These are phyloP conservation scores for Trichoderma sp. DNA, from an alignment of 2,329 filamentous ascomycete species.

Conservation along the genomic window DNA sequence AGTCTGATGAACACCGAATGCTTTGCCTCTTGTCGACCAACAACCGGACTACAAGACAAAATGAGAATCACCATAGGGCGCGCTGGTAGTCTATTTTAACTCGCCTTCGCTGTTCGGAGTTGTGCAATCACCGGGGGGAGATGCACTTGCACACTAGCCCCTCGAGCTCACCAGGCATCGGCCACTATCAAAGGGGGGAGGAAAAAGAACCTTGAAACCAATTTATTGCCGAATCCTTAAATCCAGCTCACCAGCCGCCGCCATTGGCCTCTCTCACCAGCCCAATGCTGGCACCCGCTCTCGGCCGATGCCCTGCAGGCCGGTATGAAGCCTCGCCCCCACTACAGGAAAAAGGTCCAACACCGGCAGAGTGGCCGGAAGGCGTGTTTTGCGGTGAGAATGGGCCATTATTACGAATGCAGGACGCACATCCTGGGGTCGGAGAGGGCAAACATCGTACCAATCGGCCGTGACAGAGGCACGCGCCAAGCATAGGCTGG, in stretches of 20 bases:
- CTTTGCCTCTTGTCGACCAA: not conserved
- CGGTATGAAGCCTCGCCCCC: not conserved
- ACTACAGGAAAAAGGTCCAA: not conserved
- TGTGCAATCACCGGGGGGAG: not conserved
- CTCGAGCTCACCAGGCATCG: not conserved
- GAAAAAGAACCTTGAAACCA: not conserved
- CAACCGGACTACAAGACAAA: not conserved
- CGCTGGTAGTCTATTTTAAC: not conserved
- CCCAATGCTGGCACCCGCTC: conserved; percentile 15
- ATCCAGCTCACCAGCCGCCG: not conserved
- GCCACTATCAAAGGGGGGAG: not conserved
- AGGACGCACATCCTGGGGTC: not conserved
- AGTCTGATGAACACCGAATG: not conserved
- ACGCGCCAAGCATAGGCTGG: not conserved
- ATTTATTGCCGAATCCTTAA: not conserved
- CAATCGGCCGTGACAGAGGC: not conserved
- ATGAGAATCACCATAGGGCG: not conserved
- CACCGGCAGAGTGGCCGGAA: not conserved
- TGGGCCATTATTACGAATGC: not conserved
- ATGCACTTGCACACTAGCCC: not conserved
- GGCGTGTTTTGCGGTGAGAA: conserved; percentile 10
- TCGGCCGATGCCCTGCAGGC: conserved; percentile 16
- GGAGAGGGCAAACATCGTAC: not conserved
- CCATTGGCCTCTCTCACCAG: not conserved
- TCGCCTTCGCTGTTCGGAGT: not conserved